These are phyloP conservation scores for Gleditsia sinensis DNA, from an alignment of 306 rosid species.

Conservation along the genomic window DNA sequence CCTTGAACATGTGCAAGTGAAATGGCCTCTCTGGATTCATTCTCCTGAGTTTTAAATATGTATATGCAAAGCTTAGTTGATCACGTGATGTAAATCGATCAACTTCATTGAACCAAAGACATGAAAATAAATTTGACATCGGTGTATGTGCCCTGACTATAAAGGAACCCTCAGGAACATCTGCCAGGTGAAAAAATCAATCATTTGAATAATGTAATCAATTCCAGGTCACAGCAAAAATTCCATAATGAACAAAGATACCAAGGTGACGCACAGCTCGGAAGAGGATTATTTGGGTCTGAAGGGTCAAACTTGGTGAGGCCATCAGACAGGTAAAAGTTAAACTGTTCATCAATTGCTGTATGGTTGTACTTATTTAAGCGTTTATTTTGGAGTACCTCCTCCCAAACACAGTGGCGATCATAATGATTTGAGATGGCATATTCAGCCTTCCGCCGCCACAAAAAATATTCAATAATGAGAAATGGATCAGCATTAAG, in stretches of 20 bases:
- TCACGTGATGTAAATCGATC: slow-evolving; percentile 95
- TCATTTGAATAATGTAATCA: slow-evolving; percentile 11
- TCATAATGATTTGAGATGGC: slow-evolving; percentile 96
- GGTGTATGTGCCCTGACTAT: slow-evolving; percentile 95
- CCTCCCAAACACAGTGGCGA: slow-evolving; percentile 95
- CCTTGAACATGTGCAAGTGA: slow-evolving; percentile 86
- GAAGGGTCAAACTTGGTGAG: slow-evolving; percentile 76
- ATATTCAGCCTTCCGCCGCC: slow-evolving; percentile 83
- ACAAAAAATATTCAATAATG: slow-evolving; percentile 82
- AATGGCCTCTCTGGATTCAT: slow-evolving; percentile 73
- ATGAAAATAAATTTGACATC: slow-evolving; percentile 87
- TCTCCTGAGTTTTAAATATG: slow-evolving; percentile 83
- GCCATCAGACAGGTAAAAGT: slow-evolving; percentile 81
- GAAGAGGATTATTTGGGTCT: slow-evolving; percentile 60
- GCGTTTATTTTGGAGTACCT: slow-evolving; percentile 92
- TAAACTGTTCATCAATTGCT: slow-evolving; percentile 78
- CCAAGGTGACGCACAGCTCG: slow-evolving; percentile 71
- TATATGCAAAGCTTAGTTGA: slow-evolving; percentile 92
- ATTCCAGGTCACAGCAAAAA: background rate
- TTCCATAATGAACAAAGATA: slow-evolving; percentile 38
- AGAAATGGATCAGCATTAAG: slow-evolving; percentile 82
- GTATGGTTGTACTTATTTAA: slow-evolving; percentile 82
- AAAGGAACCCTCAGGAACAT: slow-evolving; percentile 97
- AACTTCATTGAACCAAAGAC: slow-evolving; percentile 98
- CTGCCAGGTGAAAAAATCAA: slow-evolving; percentile 49